Percentiles rank a stretch among this genome's conserved stretches.
Conservation (phyloP, 2,329 filamentous ascomycete species). For the Coniella lustricola region DNA sequence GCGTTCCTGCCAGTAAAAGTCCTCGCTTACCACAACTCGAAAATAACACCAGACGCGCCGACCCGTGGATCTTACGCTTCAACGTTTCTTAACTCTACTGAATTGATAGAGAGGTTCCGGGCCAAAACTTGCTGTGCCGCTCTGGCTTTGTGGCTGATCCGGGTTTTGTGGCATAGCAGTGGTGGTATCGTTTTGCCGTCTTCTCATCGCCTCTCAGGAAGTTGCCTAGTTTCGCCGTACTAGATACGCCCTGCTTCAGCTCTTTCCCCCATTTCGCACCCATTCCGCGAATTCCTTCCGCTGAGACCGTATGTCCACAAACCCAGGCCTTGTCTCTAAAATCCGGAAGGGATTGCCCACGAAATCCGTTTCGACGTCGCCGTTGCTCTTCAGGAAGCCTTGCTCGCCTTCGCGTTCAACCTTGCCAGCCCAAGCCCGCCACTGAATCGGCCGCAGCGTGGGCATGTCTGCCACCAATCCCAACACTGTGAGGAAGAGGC, state of each 20-base stretch:
- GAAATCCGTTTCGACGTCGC: conserved; percentile 63
- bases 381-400: conserved; percentile 48
- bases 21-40: not conserved
- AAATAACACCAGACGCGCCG: no score
- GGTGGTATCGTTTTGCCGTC: not conserved
- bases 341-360: conserved; percentile 72
- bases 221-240: not conserved
- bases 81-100: no score
- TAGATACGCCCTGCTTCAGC: not conserved
- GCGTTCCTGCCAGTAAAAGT: not conserved
- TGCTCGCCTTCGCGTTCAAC: conserved; percentile 68
- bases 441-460: conserved; percentile 75
- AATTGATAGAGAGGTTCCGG: not conserved
- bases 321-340: conserved; percentile 75
- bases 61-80: no score
- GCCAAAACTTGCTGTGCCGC: no score
- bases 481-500: conserved; percentile 71
- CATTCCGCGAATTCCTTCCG: conserved; percentile 73
- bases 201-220: not conserved
- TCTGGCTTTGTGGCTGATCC: no score
- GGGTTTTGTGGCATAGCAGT: no score
- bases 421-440: conserved; percentile 75
- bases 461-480: conserved; percentile 76
- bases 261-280: conserved; percentile 40
- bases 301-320: conserved; percentile 80